These are phyloP conservation scores for Fomitopsis betulina DNA, from an alignment of 1,284 basidiomycete species.

Conservation along the genomic window DNA sequence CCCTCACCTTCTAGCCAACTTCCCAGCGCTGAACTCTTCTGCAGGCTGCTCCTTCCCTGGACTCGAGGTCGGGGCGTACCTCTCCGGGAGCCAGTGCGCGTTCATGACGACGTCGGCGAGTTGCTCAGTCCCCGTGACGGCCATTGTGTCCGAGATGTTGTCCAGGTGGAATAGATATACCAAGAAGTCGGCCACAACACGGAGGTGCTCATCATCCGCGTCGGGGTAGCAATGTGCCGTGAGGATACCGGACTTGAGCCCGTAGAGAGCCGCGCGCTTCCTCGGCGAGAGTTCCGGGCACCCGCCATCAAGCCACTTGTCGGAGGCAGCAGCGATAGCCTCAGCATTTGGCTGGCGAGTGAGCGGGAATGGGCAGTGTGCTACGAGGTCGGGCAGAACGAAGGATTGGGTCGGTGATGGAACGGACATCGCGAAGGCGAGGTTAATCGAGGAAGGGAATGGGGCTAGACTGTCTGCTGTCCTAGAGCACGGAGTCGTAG, in stretches of 20 bases:
- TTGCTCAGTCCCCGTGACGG: constrained; percentile 25
- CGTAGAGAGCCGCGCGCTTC: constrained; percentile 45
- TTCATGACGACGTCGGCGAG: constrained; percentile 34
- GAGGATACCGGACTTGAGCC: constrained; percentile 61
- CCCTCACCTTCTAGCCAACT: constrained; percentile 30
- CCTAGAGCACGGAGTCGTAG: not conserved
- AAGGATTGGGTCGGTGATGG: constrained; percentile 27
- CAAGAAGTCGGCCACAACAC: constrained; percentile 46
- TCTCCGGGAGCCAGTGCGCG: constrained; percentile 31
- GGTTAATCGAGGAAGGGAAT: not conserved
- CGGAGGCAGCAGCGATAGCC: constrained; percentile 48
- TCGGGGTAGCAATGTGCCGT: constrained; percentile 61
- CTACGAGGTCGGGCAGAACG: constrained; percentile 61
- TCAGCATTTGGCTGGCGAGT: constrained; percentile 50
- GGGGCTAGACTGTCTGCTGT: not conserved
- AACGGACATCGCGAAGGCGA: not conserved
- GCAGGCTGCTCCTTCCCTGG: constrained; percentile 16
- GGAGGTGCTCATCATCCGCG: constrained; percentile 48
- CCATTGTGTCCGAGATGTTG: constrained; percentile 35
- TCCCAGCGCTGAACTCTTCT: constrained; percentile 21
- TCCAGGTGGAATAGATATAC: constrained; percentile 36
- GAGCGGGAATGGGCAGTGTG: constrained; percentile 53
- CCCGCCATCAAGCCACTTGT: constrained; percentile 55
- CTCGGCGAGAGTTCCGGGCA: constrained; percentile 38
- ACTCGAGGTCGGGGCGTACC: constrained; percentile 23